phyloP scores from a whole-genome alignment of 495 filamentous ascomycete genomes.

The Penicillium ochrochloron region DNA sequence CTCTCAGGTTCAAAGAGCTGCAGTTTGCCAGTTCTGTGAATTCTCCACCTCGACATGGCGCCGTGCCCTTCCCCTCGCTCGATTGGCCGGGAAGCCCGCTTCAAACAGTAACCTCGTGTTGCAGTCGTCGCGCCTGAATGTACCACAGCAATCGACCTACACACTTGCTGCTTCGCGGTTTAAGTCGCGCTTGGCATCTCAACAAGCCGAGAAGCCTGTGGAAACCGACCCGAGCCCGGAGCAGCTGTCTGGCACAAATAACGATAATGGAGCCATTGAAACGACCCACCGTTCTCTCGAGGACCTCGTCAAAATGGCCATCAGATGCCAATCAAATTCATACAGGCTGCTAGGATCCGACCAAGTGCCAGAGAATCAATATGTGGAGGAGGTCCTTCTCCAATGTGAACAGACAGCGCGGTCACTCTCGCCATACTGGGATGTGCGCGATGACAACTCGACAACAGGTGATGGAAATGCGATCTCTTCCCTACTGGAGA shows the following conservation, averaged over 20 bases:
- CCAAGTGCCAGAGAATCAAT: slow-evolving; percentile 44
- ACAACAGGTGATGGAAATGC: slow-evolving; percentile 39
- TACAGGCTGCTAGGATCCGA: slow-evolving; percentile 34
- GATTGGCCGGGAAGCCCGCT: slow-evolving; percentile 16
- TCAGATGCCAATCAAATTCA: slow-evolving; percentile 30
- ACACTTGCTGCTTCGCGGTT: slow-evolving; percentile 10
- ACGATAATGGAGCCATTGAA: not conserved
- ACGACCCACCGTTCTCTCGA: not conserved
- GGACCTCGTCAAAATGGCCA: not conserved
- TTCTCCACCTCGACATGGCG: slow-evolving; percentile 29
- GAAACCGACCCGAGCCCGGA: not conserved
- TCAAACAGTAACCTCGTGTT: slow-evolving; percentile 19
- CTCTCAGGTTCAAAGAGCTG: slow-evolving; percentile 26
- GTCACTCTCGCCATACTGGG: slow-evolving; percentile 37
- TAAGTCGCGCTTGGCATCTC: slow-evolving; percentile 22
- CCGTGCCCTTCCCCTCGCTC: slow-evolving; percentile 30
- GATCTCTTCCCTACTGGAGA: slow-evolving; percentile 54
- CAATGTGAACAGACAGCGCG: slow-evolving; percentile 51
- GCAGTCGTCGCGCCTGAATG: slow-evolving; percentile 21
- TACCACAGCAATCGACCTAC: slow-evolving; percentile 8
- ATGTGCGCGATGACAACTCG: slow-evolving; percentile 23
- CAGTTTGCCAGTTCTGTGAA: slow-evolving; percentile 49
- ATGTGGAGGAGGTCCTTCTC: slow-evolving; percentile 46
- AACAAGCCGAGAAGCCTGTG: not conserved
- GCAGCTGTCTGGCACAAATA: not conserved